Evolutionary conservation across 2,329 filamentous ascomycete genomes (phyloP), one percentile per base, ranked within the genome.

Genomic region (Pseudocercospora vitis): DNA sequence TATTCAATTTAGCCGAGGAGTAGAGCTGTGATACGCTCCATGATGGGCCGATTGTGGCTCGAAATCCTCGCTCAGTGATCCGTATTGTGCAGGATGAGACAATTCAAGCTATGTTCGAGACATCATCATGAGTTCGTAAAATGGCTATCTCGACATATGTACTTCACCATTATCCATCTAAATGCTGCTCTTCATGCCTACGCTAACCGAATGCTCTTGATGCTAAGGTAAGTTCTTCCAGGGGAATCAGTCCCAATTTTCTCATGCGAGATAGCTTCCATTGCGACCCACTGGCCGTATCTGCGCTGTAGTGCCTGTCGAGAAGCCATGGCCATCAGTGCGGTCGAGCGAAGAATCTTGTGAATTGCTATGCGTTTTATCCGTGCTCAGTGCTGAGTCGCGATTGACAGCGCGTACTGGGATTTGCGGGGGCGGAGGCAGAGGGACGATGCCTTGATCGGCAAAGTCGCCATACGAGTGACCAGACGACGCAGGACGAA

Each of bases 381-480:
- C 37, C 6, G 3, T 19, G 37, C 37, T 40, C 18, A 40, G 12
- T 5, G 37, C 19, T n/a, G 37, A 40, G 7, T 23, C 19, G 19
- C 37, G 18, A 19, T 23, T 40, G 16, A 6, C 19, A 11, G 37
- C 21, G 7, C 21, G 19, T 40, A 19, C 37, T 4, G 37, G 37
- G 3, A 19, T 19, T 19, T 40, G 37, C 8, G 37, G 37, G 19
- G 37, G 37, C 6, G 37, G 37, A 2, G 37, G 37, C 2, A 40
- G 37, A 24, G 37, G 37, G 8, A 40, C 37, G 12, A 40, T 19
- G 2, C 37, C 37, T 40, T 12, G n/a, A 21, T 47, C 44, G 11
- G 44, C 44, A 26, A 47, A 47, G 6, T 47, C 44, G 44, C 26
- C 26, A 26, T 47, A 47, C 6, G 44, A 31, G 5, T 47, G 44